These are phyloP conservation scores for Magnusiomyces sp. DNA, from an alignment of 1,139 yeast genomes.

Conservation along the genomic window DNA sequence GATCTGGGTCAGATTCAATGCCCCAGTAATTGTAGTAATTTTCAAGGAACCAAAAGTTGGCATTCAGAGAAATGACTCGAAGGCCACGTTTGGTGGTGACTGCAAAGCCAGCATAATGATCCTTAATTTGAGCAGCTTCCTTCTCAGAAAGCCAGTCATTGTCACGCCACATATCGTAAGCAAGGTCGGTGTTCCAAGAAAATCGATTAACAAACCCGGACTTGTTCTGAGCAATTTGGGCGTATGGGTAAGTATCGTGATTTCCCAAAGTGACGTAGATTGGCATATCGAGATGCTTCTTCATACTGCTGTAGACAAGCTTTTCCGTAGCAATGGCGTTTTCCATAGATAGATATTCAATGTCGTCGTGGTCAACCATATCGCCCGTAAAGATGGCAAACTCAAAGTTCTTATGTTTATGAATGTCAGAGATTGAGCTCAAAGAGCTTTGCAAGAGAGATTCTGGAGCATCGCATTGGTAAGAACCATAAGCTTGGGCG, in stretches of 20 bases:
- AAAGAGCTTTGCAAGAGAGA: slow-evolving; percentile 48
- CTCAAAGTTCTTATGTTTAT: slow-evolving; percentile 37
- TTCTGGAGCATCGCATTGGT: slow-evolving; percentile 55
- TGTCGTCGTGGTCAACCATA: slow-evolving; percentile 50
- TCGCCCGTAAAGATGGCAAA: slow-evolving; percentile 61
- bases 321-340: slow-evolving; percentile 49
- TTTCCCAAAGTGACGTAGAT: slow-evolving; percentile 59
- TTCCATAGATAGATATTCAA: slow-evolving; percentile 38
- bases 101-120: slow-evolving; percentile 57
- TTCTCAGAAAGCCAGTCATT: slow-evolving; percentile 25
- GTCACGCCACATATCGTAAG: slow-evolving; percentile 48
- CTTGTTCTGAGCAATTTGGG: slow-evolving; percentile 51
- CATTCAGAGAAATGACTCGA: slow-evolving; percentile 55
- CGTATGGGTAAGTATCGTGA: slow-evolving; percentile 68
- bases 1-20: slow-evolving; percentile 45
- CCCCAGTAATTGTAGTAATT: slow-evolving; percentile 58
- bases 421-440: slow-evolving; percentile 36
- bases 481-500: slow-evolving; percentile 51
- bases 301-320: slow-evolving; percentile 44
- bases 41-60: slow-evolving; percentile 57
- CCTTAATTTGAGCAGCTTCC: slow-evolving; percentile 24
- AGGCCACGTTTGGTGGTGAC: slow-evolving; percentile 48
- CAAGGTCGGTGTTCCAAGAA: slow-evolving; percentile 51
- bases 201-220: slow-evolving; percentile 43
- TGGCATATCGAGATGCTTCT: slow-evolving; percentile 46